Evolutionary conservation across 305 asterid genomes (phyloP), one percentile per base, ranked within the genome.

Genomic region (Solanum hybrid): DNA sequence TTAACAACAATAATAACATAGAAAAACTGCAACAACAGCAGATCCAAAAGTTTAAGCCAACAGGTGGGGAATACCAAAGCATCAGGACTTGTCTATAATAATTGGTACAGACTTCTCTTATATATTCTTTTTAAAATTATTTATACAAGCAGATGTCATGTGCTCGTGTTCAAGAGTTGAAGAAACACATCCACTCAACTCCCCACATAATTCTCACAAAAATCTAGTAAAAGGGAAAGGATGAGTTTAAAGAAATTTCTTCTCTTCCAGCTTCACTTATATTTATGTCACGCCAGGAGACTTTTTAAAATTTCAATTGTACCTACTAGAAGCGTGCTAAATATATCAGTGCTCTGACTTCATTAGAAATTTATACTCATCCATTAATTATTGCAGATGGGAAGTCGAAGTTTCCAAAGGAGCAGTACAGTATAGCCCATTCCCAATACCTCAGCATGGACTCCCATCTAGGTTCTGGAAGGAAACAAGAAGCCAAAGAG

Each of bases 381-480:
- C 89, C 31, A 78, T 75, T 14, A 85, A 69, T 64, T 26, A 24
- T 69, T 31, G 91, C 94, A 94, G 98, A 93, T 96, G 97, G 97
- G 91, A 94, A 92, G 92, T 93, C 35, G 91, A 92, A 87, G 95
- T 91, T 69, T 31, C 92, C 2, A 79, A 91, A 40, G 91, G 91
- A 77, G 56, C 10, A 71, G 91, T 93, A 69, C 92, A 93, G 90
- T 95, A 94, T 78, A 93, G 96, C 84, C 98, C 98, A 89, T 96
- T 96, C 87, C 97, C 97, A 27, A 94, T 96, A 87, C 98, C 98
- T 9, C 60, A 87, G 2, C 91, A 91, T 86, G 98, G 98, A 89
- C 94, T 95, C 3, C 94, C 89, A 56, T 94, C 96, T 89, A 92
- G 92, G 73, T 94, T 93, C 88, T 90, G 92, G 91, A 91, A 87